Evolutionary conservation across 73 alveolate species (phyloP).

Genomic region (Tetrahymena thermophila): DNA sequence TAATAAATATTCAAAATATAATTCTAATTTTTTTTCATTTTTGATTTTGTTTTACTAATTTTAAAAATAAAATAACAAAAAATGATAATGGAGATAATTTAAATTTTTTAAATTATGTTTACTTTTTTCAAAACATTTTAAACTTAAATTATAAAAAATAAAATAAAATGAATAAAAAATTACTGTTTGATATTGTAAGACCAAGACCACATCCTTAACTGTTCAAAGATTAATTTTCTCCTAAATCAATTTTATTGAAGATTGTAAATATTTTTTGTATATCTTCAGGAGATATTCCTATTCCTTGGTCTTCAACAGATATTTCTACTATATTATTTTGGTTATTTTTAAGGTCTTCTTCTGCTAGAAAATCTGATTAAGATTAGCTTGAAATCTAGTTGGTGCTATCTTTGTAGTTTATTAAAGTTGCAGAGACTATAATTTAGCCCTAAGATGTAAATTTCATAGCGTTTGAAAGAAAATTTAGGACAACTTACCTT

Average conservation of each 20-base stretch:
- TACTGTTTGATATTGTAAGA: neutral
- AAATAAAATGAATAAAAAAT: neutral
- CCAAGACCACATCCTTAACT: neutral
- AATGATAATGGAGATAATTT: too few relatives aligned
- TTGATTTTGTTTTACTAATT: too few relatives aligned
- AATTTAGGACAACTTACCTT: conserved; percentile 8
- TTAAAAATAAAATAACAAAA: too few relatives aligned
- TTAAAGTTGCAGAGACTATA: neutral
- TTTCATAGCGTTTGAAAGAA: conserved; percentile 28
- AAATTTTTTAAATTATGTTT: too few relatives aligned
- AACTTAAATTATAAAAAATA: neutral
- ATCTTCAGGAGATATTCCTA: neutral
- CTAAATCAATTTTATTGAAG: neutral
- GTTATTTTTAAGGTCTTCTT: neutral
- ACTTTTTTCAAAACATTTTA: neutral
- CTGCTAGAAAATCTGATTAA: neutral
- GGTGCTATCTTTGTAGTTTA: neutral
- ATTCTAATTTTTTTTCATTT: too few relatives aligned
- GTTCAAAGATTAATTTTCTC: neutral
- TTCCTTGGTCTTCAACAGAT: neutral
- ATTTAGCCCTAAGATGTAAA: conserved; percentile 9
- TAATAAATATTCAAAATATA: too few relatives aligned
- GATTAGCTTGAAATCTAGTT: neutral
- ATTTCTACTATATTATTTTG: neutral
- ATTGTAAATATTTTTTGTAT: neutral